These are phyloP conservation scores for Phytophthora nicotianae DNA, from an alignment of 352 stramenopile species.

Conservation along the genomic window DNA sequence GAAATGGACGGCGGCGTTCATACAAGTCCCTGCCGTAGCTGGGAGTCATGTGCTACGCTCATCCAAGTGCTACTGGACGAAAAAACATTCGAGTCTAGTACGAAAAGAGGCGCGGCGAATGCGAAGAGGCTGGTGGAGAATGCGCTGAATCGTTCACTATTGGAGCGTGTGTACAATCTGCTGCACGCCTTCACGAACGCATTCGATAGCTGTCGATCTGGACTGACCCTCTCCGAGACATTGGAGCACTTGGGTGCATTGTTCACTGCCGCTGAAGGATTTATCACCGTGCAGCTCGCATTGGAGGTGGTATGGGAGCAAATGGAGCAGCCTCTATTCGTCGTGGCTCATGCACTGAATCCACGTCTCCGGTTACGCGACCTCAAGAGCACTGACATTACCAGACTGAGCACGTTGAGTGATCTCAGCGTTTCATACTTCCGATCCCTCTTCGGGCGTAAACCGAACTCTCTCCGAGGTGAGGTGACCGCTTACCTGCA, in stretches of 20 bases:
- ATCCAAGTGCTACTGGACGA: conserved; percentile 52
- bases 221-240: conserved; percentile 44
- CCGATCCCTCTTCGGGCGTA: conserved; percentile 46
- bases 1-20: conserved; percentile 17
- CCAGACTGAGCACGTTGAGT: conserved; percentile 65
- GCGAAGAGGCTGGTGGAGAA: conserved; percentile 37
- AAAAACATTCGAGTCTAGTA: conserved; percentile 35
- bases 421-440: conserved; percentile 69
- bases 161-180: conserved; percentile 54
- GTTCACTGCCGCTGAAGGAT: conserved; percentile 51
- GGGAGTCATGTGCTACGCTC: conserved; percentile 37
- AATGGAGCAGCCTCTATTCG: conserved; percentile 69
- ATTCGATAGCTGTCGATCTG: conserved; percentile 28
- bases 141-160: conserved; percentile 38
- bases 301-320: conserved; percentile 61
- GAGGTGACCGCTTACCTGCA: conserved; percentile 78
- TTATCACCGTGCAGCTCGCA: conserved; percentile 47
- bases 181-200: conserved; percentile 44
- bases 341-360: conserved; percentile 66
- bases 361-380: conserved; percentile 53
- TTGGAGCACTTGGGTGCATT: conserved; percentile 52
- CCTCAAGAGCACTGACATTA: conserved; percentile 47
- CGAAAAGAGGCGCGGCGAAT: conserved; percentile 32
- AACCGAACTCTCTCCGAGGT: conserved; percentile 52
- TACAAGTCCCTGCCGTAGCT: conserved; percentile 38